These are phyloP conservation scores for Arabidopsis suecica DNA, from an alignment of 345 rosid species.

Conservation along the genomic window DNA sequence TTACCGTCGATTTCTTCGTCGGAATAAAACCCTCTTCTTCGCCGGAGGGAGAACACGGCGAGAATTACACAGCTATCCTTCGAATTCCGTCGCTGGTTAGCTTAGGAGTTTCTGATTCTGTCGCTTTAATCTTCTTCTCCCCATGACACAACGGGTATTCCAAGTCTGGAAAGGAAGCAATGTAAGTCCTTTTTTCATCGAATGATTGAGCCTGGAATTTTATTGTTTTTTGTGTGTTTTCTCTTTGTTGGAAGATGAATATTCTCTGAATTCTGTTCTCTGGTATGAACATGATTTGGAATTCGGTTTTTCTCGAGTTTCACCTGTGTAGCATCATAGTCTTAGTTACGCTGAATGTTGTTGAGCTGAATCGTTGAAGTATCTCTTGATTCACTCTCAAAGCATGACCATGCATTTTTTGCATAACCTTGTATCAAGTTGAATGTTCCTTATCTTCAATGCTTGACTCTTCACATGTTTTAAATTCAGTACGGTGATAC, in stretches of 20 bases:
- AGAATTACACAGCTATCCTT: constrained; percentile 40
- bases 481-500: not conserved
- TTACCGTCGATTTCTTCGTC: constrained; percentile 13
- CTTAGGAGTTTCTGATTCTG: constrained; percentile 26
- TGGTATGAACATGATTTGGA: constrained; percentile 1
- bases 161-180: constrained; percentile 94
- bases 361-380: not conserved
- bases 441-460: not conserved
- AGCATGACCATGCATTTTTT: not conserved
- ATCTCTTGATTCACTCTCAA: not conserved
- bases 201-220: not conserved
- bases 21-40: not conserved
- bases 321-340: not conserved
- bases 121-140: constrained; percentile 10
- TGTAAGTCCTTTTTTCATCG: constrained; percentile 53
- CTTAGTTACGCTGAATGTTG: not conserved
- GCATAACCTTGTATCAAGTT: not conserved
- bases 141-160: constrained; percentile 83
- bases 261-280: constrained; percentile 4
- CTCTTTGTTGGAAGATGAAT: not conserved
- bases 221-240: not conserved
- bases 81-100: constrained; percentile 53
- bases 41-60: constrained; percentile 29
- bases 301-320: not conserved
- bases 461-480: not conserved